Evolutionary conservation across 192 early-diverging fungal genomes (phyloP).

Genomic region (Linnemannia hyalina): DNA sequence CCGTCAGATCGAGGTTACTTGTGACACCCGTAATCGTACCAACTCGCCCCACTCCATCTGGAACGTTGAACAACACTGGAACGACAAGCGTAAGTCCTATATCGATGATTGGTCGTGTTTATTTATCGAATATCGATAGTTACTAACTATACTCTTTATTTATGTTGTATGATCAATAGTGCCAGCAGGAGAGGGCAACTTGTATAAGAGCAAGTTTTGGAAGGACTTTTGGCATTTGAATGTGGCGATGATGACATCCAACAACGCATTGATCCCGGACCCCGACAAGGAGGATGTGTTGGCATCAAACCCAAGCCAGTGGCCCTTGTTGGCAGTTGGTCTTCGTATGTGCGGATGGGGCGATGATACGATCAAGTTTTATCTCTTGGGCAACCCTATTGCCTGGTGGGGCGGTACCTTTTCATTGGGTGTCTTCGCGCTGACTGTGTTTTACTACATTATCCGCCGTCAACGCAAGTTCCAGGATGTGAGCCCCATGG

Average conservation of each 20-base stretch:
- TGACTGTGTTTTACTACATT: constrained; percentile 63
- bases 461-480: constrained; percentile 76
- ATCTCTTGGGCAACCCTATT: constrained; percentile 92
- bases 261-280: constrained; percentile 95
- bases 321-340: constrained; percentile 90
- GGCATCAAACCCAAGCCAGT: constrained; percentile 86
- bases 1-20: constrained; percentile 92
- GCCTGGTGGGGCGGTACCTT: constrained; percentile 87
- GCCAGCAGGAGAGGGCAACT: constrained; percentile 71
- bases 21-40: constrained; percentile 75
- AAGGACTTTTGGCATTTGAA: constrained; percentile 92
- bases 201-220: constrained; percentile 83
- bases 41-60: constrained; percentile 83
- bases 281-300: constrained; percentile 91
- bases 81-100: constrained; percentile 72
- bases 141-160: neutral
- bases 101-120: constrained; percentile 5
- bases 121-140: neutral
- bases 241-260: constrained; percentile 95
- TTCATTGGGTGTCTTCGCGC: constrained; percentile 65
- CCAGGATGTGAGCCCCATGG: constrained; percentile 60
- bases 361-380: constrained; percentile 88
- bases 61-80: constrained; percentile 93
- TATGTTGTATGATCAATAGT: constrained; percentile 59
- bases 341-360: constrained; percentile 96